Evolutionary conservation across 495 filamentous ascomycete species (phyloP).

Genomic region (Chaetomium tenue): DNA sequence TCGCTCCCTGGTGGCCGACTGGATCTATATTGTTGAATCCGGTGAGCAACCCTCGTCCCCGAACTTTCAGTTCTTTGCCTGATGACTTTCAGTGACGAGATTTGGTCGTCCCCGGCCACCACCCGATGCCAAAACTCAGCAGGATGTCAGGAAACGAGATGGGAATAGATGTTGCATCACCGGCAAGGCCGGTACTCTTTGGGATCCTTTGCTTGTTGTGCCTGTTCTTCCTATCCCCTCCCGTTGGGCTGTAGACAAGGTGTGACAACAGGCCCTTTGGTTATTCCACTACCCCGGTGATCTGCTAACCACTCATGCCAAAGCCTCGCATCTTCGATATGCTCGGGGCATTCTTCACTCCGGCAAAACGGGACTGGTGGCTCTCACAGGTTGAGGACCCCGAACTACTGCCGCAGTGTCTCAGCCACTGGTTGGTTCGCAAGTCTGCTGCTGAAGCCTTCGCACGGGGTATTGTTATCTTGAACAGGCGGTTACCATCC

Average conservation of each 20-base stretch:
- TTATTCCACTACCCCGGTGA: background rate
- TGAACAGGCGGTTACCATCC: slow-evolving; percentile 29
- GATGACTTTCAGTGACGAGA: slow-evolving; percentile 16
- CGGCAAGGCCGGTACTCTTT: slow-evolving; percentile 25
- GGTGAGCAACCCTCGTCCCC: slow-evolving; percentile 15
- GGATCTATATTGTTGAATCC: slow-evolving; percentile 30
- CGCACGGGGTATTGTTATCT: slow-evolving; percentile 26
- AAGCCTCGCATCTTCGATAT: slow-evolving; percentile 22
- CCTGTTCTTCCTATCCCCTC: slow-evolving; percentile 30
- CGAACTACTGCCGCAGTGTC: slow-evolving; percentile 18
- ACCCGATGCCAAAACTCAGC: slow-evolving; percentile 16
- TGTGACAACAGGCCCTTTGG: background rate
- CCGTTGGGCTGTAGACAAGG: slow-evolving; percentile 19
- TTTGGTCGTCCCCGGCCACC: slow-evolving; percentile 20
- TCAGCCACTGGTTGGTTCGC: slow-evolving; percentile 34
- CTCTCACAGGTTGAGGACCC: slow-evolving; percentile 29
- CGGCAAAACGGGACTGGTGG: slow-evolving; percentile 36
- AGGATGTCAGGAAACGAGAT: slow-evolving; percentile 27
- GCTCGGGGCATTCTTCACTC: slow-evolving; percentile 37
- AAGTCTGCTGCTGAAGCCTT: slow-evolving; percentile 29
- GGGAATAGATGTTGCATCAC: slow-evolving; percentile 32
- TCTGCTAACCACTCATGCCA: background rate
- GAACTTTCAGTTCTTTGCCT: background rate
- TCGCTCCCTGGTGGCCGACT: slow-evolving; percentile 28
- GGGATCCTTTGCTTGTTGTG: slow-evolving; percentile 32